phyloP scores from a whole-genome alignment of 192 early-diverging fungal genomes.

The Coemansia sp. region DNA sequence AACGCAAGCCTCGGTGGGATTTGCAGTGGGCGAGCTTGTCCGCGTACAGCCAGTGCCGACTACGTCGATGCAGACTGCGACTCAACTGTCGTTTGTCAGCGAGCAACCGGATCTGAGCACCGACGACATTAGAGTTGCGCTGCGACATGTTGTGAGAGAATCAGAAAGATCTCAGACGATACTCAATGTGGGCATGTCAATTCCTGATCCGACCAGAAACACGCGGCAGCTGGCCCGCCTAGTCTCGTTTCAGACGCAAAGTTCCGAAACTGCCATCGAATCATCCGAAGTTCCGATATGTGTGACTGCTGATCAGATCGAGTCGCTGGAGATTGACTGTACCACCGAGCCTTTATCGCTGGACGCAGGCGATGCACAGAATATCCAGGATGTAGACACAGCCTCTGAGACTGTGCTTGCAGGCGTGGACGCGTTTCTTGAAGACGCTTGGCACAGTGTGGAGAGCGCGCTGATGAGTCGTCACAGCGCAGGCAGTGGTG shows the following conservation, averaged over 20 bases:
- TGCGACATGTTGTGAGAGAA: background rate
- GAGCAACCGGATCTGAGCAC: background rate
- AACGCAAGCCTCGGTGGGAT: conserved; percentile 10
- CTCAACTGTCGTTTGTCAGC: conserved; percentile 10
- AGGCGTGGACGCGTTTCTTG: conserved; percentile 30
- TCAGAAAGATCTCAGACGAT: background rate
- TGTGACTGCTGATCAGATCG: conserved; percentile 8
- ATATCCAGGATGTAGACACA: background rate
- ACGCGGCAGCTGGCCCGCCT: conserved; percentile 8
- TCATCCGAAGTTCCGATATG: conserved; percentile 16
- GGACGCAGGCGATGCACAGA: background rate
- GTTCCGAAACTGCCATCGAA: background rate
- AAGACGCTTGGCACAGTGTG: conserved; percentile 30
- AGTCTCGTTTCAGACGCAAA: conserved; percentile 8
- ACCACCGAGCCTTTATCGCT: background rate
- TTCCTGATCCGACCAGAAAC: conserved; percentile 5
- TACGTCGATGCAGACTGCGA: background rate
- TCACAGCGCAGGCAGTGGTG: conserved; percentile 34
- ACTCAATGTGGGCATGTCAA: conserved; percentile 15
- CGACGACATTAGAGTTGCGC: background rate
- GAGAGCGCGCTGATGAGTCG: conserved; percentile 24
- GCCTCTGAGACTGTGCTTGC: conserved; percentile 11
- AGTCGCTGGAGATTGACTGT: conserved; percentile 12
- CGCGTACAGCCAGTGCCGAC: conserved; percentile 15
- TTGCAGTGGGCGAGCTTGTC: conserved; percentile 30